Percentiles rank a stretch among this genome's conserved stretches.
These are phyloP conservation scores for Ganoderma resinaceum DNA, from an alignment of 1,284 basidiomycete genomes.

Conservation along the genomic window DNA sequence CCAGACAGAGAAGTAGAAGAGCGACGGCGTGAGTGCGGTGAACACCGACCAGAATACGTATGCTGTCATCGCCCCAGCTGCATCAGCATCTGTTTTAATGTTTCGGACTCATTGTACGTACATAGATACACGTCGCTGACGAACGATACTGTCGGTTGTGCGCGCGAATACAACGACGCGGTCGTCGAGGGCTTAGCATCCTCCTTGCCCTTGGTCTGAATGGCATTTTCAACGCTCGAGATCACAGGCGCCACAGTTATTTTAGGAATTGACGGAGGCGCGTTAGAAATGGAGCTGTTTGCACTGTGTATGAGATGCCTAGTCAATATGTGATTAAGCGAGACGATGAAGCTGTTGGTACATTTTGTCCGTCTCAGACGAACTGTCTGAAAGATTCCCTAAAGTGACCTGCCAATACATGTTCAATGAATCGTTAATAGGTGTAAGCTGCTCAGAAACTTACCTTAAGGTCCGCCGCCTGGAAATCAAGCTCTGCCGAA, in stretches of 20 bases:
- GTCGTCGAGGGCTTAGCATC: neutral
- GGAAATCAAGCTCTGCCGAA: conserved; percentile 68
- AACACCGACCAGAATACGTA: conserved; percentile 90
- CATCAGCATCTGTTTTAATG: neutral
- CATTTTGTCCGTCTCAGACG: conserved; percentile 43
- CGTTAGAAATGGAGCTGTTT: neutral
- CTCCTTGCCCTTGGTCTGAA: neutral
- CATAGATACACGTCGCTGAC: conserved; percentile 42
- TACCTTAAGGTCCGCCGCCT: conserved; percentile 59
- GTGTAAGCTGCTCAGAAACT: conserved; percentile 18
- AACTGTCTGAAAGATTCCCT: conserved; percentile 31
- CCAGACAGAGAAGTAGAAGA: conserved; percentile 96
- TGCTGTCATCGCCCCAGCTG: conserved; percentile 51
- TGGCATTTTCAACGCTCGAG: neutral
- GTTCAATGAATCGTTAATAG: neutral
- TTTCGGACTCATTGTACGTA: conserved; percentile 27
- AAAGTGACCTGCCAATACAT: conserved; percentile 41
- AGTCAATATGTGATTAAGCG: conserved; percentile 38
- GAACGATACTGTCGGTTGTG: conserved; percentile 31
- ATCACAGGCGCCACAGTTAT: neutral
- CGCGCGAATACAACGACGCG: neutral
- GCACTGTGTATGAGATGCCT: conserved; percentile 13
- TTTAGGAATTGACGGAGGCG: too few relatives aligned
- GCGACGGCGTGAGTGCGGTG: conserved; percentile 81
- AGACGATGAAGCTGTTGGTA: conserved; percentile 49